Evolutionary conservation across 208 protist genomes (phyloP), one percentile per base, ranked within the genome.

Genomic region (Trypanosoma lewisi): DNA sequence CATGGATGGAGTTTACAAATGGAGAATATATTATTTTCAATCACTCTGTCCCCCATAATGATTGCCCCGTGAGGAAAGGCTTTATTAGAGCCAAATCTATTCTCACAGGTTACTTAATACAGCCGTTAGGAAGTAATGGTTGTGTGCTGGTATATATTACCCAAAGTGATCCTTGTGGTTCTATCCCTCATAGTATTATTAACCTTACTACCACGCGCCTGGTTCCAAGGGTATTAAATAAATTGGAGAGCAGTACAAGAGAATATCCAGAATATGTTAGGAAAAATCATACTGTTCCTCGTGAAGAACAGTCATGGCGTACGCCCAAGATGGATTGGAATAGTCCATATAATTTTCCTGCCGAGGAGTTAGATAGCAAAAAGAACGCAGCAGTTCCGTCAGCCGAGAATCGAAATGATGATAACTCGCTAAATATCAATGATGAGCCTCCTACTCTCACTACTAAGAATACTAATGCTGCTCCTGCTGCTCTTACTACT

Each of bases 11-110:
- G 70, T 93, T 94, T 62, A 80, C 73, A 12, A 90, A 94, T 59
- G 86, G 85, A 7, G 88, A 97, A 60, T 97, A 83, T 63, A 75
- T 97, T 54, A 97, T 97, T 42, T 94, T 97, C 63, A 97, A 97
- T 70, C 89, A 95, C 77, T 95, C 91, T 21, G 87, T 83, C 39
- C 70, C 82, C 23, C 91, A 97, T 67, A 62, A 31, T 7, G 63
- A 77, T 33, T 95, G 88, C 62, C 91, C 91, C 0, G 71, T 52
- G 23, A 92, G 88, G 64, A 90, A 91, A 42, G 58, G 58, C 14
- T 93, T 93, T 61, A 67, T 96, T 19, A 75, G 91, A 4, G 91
- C 83, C 2, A 68, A 75, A 47, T 96, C 91, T 0, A 93, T 95
- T 42, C 57, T 95, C 6, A 87, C 83, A 0, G 91, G 91, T 6